phyloP scores from a whole-genome alignment of 257 asterid species.

The Solanum rostratum region DNA sequence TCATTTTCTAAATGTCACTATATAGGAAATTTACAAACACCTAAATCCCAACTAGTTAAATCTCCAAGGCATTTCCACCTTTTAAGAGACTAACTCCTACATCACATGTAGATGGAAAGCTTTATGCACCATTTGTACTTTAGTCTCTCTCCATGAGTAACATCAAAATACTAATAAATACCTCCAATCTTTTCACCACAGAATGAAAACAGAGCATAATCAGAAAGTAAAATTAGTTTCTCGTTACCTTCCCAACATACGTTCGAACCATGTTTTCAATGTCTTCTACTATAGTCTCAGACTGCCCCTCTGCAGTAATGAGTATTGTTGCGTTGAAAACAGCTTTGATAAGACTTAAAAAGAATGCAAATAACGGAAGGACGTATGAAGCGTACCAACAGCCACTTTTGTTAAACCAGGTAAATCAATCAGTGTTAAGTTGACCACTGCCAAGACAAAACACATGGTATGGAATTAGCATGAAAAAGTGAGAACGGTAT shows the following conservation, averaged over 20 bases:
- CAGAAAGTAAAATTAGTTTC: neutral
- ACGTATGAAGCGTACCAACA: conserved; percentile 48
- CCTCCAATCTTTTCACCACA: neutral
- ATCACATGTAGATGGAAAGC: neutral
- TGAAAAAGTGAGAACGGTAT: neutral
- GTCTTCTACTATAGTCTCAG: conserved; percentile 80
- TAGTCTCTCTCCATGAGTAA: neutral
- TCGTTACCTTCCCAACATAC: conserved; percentile 75
- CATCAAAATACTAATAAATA: neutral
- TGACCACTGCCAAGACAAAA: conserved; percentile 60
- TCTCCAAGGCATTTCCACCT: neutral
- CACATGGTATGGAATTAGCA: neutral
- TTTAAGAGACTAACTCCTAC: neutral
- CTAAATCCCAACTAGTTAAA: neutral
- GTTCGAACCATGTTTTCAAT: conserved; percentile 90
- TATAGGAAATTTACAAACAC: neutral
- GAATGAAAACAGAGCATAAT: neutral
- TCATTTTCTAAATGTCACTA: neutral
- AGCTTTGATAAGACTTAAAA: neutral
- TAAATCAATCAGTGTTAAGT: conserved; percentile 87
- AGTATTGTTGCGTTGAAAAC: neutral
- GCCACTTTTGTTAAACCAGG: conserved; percentile 98
- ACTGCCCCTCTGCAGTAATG: conserved; percentile 72
- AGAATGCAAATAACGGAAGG: neutral
- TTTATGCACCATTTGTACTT: neutral